Percentiles rank a stretch among this genome's conserved stretches.
These are phyloP conservation scores for Nepenthes alata DNA, from an alignment of 179 eudicot genomes.

Conservation along the genomic window DNA sequence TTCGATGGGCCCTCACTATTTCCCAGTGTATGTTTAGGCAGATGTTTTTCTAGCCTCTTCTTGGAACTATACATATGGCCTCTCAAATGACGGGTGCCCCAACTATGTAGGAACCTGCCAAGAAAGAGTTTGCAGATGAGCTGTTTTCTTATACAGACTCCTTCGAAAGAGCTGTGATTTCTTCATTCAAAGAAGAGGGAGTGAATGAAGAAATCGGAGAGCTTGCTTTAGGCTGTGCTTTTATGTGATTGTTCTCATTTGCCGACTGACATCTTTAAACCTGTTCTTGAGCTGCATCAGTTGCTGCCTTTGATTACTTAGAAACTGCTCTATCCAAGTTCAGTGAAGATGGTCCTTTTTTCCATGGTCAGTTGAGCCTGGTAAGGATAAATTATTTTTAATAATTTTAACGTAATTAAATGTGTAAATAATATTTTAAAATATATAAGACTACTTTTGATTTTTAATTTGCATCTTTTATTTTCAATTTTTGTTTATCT, in stretches of 20 bases:
- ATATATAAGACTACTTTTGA: no score
- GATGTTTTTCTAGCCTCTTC: background rate
- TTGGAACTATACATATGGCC: background rate
- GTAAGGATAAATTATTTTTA: constrained; percentile 22
- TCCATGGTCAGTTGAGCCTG: constrained; percentile 57
- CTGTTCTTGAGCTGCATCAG: constrained; percentile 17
- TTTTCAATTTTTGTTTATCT: no score
- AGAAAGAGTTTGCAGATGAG: constrained; percentile 46
- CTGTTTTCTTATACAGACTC: constrained; percentile 36
- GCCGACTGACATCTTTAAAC: background rate
- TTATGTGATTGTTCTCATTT: background rate
- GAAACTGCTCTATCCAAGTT: constrained; percentile 60
- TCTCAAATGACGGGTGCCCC: constrained; percentile 1
- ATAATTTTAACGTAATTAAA: no score
- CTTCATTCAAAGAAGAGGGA: constrained; percentile 42
- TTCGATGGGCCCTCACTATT: constrained; percentile 65
- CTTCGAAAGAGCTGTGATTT: constrained; percentile 34
- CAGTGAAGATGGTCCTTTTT: constrained; percentile 46
- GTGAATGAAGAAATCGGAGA: constrained; percentile 40
- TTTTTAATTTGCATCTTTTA: no score
- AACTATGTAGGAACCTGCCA: constrained; percentile 39
- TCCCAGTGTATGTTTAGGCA: constrained; percentile 34
- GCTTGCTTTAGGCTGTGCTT: constrained; percentile 8
- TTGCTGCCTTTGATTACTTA: constrained; percentile 52
- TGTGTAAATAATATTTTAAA: no score